Percentiles rank a stretch among this genome's conserved stretches.
Evolutionary conservation across 768 basidiomycete species (phyloP).

Genomic region (Tubosaeta brunneosetosa): DNA sequence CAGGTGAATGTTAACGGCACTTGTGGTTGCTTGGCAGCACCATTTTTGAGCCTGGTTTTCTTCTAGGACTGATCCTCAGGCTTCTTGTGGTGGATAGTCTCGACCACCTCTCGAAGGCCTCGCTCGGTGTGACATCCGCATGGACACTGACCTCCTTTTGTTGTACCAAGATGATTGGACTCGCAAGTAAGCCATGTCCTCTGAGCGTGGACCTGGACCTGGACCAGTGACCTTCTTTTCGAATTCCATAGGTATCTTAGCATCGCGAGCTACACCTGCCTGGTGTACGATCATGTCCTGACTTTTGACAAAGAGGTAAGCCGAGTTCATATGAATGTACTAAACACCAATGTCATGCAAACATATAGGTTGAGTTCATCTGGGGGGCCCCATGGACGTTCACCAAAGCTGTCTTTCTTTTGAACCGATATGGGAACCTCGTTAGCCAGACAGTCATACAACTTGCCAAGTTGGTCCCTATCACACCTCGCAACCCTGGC

Average conservation of each 20-base stretch:
- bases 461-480: constrained; percentile 5
- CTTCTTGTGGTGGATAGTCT: background rate
- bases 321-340: background rate
- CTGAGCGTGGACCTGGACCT: background rate
- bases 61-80: too few relatives aligned
- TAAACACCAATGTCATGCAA: background rate
- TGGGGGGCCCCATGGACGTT: constrained; percentile 13
- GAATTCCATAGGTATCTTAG: constrained; percentile 4
- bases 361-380: constrained; percentile 10
- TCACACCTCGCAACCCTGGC: background rate
- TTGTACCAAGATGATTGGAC: background rate
- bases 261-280: constrained; percentile 5
- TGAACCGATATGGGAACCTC: constrained; percentile 17
- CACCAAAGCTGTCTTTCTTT: constrained; percentile 8
- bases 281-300: constrained; percentile 15
- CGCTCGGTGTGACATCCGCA: background rate
- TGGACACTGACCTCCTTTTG: background rate
- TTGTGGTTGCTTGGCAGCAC: background rate
- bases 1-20: background rate
- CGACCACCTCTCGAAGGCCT: background rate
- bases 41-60: background rate
- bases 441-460: constrained; percentile 7
- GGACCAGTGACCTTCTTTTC: background rate
- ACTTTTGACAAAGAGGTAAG: constrained; percentile 15
- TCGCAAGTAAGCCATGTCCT: background rate